Evolutionary conservation across 495 filamentous ascomycete genomes (phyloP).

Genomic region (Penicillium tannophilum): DNA sequence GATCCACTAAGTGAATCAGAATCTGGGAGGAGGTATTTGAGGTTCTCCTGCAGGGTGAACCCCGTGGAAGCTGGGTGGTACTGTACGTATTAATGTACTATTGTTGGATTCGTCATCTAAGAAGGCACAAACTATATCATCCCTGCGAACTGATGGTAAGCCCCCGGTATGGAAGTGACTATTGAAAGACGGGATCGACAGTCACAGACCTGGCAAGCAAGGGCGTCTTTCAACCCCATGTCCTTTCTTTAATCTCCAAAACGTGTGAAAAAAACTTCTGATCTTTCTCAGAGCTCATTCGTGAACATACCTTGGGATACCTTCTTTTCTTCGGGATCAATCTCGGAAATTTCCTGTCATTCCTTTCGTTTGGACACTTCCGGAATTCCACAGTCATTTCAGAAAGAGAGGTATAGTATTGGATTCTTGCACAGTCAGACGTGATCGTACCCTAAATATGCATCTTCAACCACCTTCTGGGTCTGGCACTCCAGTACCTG

Average conservation of each 20-base stretch:
- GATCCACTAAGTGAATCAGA: not conserved
- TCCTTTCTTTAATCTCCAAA: not conserved
- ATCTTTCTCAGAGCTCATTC: slow-evolving; percentile 6
- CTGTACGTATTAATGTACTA: not conserved
- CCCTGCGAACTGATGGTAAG: slow-evolving; percentile 13
- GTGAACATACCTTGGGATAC: slow-evolving; percentile 6
- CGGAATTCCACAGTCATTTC: slow-evolving; percentile 3
- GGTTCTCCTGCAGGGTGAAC: not conserved
- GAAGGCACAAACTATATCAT: slow-evolving; percentile 13
- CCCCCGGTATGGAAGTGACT: slow-evolving; percentile 12
- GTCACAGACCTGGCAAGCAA: slow-evolving; percentile 13
- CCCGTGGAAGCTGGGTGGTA: not conserved
- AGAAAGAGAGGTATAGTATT: slow-evolving; percentile 17
- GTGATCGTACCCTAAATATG: slow-evolving; percentile 15
- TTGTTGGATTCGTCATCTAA: slow-evolving; percentile 12
- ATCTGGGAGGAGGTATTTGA: not conserved
- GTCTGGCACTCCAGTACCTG: slow-evolving; percentile 17
- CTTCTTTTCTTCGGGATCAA: not conserved
- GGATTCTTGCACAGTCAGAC: slow-evolving; percentile 12
- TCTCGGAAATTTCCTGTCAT: not conserved
- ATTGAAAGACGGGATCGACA: slow-evolving; percentile 3
- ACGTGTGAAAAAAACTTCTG: not conserved
- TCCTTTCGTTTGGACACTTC: not conserved
- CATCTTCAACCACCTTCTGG: slow-evolving; percentile 26
- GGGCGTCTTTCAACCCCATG: slow-evolving; percentile 6